These are phyloP conservation scores for Candida cerambycidarum DNA, from an alignment of 805 yeast species.

Conservation along the genomic window DNA sequence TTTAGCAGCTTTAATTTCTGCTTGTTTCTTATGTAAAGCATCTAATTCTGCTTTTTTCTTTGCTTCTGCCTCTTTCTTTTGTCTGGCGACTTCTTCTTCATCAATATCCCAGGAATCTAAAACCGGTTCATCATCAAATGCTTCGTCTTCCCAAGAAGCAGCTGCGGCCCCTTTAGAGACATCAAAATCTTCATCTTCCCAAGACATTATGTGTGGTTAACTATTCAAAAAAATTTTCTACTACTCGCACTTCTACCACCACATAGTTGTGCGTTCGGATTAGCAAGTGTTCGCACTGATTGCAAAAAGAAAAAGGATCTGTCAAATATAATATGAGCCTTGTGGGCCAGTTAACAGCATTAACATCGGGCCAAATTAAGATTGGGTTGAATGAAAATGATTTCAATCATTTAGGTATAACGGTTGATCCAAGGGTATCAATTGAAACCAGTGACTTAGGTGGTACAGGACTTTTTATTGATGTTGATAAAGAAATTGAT, in stretches of 20 bases:
- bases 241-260: background rate
- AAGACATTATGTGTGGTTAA: too few relatives aligned
- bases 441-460: constrained; percentile 26
- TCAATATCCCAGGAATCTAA: constrained; percentile 87
- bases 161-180: constrained; percentile 51
- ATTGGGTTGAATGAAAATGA: constrained; percentile 11
- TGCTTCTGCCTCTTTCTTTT: constrained; percentile 43
- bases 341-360: background rate
- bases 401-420: constrained; percentile 15
- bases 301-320: constrained; percentile 4
- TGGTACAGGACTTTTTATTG: constrained; percentile 31
- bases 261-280: background rate
- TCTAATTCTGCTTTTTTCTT: constrained; percentile 43
- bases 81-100: constrained; percentile 63
- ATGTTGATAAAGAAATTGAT: constrained; percentile 10
- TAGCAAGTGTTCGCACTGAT: background rate
- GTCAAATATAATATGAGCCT: constrained; percentile 1
- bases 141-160: constrained; percentile 83
- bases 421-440: constrained; percentile 16
- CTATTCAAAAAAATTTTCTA: background rate
- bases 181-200: constrained; percentile 92
- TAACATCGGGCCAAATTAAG: background rate
- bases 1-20: constrained; percentile 50
- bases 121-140: constrained; percentile 72
- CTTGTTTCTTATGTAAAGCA: constrained; percentile 43